Evolutionary conservation across 306 rosid genomes (phyloP).

Genomic region (Castanopsis chinensis): DNA sequence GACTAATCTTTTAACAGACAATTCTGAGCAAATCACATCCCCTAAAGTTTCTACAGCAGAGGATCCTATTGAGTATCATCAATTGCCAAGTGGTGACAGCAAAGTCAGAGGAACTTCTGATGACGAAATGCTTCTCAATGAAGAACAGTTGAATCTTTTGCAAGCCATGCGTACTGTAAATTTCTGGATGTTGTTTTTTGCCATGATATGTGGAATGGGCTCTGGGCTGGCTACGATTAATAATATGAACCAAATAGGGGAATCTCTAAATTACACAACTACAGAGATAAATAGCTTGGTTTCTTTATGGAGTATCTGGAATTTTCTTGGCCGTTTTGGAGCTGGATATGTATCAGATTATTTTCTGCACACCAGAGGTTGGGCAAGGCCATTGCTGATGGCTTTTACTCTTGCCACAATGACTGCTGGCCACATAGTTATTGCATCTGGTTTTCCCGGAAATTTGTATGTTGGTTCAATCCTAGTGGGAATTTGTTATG

Average conservation of each 20-base stretch:
- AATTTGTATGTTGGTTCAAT: conserved; percentile 76
- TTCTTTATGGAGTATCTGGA: conserved; percentile 95
- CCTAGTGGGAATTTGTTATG: conserved; percentile 82
- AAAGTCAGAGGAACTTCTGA: conserved; percentile 22
- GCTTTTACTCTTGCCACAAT: conserved; percentile 49
- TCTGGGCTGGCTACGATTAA: conserved; percentile 81
- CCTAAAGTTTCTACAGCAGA: conserved; percentile 18
- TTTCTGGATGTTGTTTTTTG: conserved; percentile 77
- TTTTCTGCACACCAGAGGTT: conserved; percentile 62
- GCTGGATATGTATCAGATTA: conserved; percentile 82
- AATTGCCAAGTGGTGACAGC: conserved; percentile 39
- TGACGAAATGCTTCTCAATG: conserved; percentile 21
- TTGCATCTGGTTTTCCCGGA: conserved; percentile 70
- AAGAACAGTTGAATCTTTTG: conserved; percentile 47
- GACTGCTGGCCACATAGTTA: conserved; percentile 63
- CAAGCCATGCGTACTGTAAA: conserved; percentile 59
- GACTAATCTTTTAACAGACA: conserved; percentile 21
- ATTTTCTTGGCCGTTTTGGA: conserved; percentile 90
- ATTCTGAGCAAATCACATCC: conserved; percentile 10
- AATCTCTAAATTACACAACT: conserved; percentile 70
- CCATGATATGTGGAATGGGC: conserved; percentile 87
- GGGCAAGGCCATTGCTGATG: conserved; percentile 78
- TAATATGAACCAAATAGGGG: conserved; percentile 88
- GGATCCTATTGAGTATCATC: conserved; percentile 39
- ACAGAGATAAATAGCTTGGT: conserved; percentile 63